Percentiles rank a stretch among this genome's conserved stretches.
Evolutionary conservation across 2,329 filamentous ascomycete species (phyloP).

Genomic region (Ceratocystis cubensis): DNA sequence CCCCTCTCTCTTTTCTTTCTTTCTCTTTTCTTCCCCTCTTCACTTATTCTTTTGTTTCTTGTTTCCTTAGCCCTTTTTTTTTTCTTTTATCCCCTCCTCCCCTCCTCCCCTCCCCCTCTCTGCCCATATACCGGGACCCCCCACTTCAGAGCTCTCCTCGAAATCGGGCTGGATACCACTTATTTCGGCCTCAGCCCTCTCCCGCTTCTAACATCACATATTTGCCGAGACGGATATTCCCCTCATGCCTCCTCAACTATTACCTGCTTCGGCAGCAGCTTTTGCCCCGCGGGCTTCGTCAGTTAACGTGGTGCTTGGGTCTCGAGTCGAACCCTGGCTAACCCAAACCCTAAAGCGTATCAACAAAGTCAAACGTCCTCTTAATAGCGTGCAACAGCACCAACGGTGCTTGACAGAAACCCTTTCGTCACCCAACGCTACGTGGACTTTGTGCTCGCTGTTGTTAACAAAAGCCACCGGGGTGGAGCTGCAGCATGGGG

Average conservation of each 20-base stretch:
- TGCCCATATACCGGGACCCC: conserved; percentile 7
- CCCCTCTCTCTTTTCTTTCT: background rate
- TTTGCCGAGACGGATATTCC: conserved; percentile 3
- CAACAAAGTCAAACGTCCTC: conserved; percentile 88
- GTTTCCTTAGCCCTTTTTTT: conserved; percentile 25
- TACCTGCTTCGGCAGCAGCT: conserved; percentile 89
- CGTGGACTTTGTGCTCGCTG: conserved; percentile 87
- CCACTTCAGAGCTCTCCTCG: conserved; percentile 7
- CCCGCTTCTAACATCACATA: conserved; percentile 19
- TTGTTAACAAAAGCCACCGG: conserved; percentile 88
- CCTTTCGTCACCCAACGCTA: conserved; percentile 74
- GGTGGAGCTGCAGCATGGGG: conserved; percentile 57
- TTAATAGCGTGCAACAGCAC: conserved; percentile 95
- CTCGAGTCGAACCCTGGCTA: conserved; percentile 91
- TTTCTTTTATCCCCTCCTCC: conserved; percentile 27
- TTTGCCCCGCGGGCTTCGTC: conserved; percentile 84
- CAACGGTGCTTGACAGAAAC: conserved; percentile 91
- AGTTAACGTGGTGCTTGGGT: conserved; percentile 85
- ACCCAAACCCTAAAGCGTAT: conserved; percentile 94
- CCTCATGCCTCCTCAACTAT: conserved; percentile 77
- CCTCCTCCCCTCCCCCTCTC: conserved; percentile 21
- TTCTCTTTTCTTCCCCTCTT: conserved; percentile 16
- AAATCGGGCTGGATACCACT: conserved; percentile 7
- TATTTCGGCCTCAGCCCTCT: conserved; percentile 11
- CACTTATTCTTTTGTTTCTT: conserved; percentile 21